Base-by-base conservation (phyloP, 495 filamentous ascomycete genomes). In the Pseudoneurospora amorphoporcata region DNA sequence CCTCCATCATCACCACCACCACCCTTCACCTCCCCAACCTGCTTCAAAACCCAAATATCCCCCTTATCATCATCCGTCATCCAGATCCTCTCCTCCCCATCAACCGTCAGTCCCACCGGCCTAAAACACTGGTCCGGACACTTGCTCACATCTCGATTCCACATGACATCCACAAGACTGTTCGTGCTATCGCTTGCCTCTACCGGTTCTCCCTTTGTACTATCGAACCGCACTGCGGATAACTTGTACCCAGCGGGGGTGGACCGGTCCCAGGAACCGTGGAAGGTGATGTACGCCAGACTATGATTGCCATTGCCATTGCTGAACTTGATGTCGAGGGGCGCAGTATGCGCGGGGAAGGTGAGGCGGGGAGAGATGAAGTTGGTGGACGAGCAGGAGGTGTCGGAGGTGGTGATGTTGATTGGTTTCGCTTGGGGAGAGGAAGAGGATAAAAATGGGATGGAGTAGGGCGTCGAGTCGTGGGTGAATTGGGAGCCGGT, bases 301-400 rank as follows among this genome's bases (percentile, higher is more conserved):
- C 12, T 61, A 16, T 35, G 19, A 42, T 39, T 19, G 14, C 69
- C 68, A 35, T 77, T 79, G 43, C 73, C 47, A 0, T 73, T 35
- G 65, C 72, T 74, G 75, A 91, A 90, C 53, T 85, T 87, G 72
- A 90, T 86, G 72, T 90, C 89, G 4, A 90, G 78, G 0, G 90
- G 90, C 0, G 89, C 89, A 65, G 81, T 85, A 73, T 92, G 90
- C 0, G 89, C 87, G 37, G 69, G 77, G 74, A 92, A 90, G 3
- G 83, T 84, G 19, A 91, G 75, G 0, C 83, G 76, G 3, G 90
- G 88, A 3, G 86, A 45, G 5, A 80, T 74, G 3, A 79, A 83
- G 39, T 81, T 73, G 0, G 9, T 12, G 10, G 73, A 69, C 0
- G 76, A 74, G 73, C 88, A 91, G 4, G 73, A 78, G 1, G 79